Evolutionary conservation across 2,329 filamentous ascomycete species (phyloP).

Genomic region (Coniochaeta pulveracea): DNA sequence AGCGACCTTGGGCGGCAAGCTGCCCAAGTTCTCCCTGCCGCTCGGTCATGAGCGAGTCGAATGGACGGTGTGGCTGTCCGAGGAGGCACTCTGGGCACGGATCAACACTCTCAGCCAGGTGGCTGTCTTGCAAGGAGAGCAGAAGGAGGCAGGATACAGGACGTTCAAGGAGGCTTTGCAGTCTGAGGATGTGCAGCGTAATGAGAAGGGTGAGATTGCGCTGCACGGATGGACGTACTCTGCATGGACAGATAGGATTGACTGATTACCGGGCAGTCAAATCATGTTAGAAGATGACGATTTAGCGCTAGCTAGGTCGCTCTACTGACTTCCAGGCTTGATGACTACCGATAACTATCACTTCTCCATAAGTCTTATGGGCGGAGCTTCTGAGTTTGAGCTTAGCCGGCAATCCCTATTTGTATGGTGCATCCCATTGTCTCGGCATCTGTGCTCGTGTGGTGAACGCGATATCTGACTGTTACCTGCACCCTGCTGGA

Average conservation of each 20-base stretch:
- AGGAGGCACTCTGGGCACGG: slow-evolving; percentile 52
- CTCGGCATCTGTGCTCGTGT: too few species aligned
- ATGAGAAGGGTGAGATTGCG: slow-evolving; percentile 50
- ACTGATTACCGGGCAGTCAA: too few species aligned
- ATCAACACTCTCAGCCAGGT: slow-evolving; percentile 59
- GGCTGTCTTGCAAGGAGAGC: slow-evolving; percentile 41
- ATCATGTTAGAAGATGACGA: too few species aligned
- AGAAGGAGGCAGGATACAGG: slow-evolving; percentile 33
- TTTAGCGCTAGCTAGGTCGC: neutral
- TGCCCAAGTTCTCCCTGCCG: slow-evolving; percentile 46
- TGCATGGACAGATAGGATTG: slow-evolving; percentile 44
- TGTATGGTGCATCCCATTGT: too few species aligned
- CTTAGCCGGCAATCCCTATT: too few species aligned
- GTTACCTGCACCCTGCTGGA: too few species aligned
- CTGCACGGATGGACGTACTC: slow-evolving; percentile 54
- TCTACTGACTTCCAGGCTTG: too few species aligned
- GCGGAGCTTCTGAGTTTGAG: too few species aligned
- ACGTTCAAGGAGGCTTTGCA: slow-evolving; percentile 43
- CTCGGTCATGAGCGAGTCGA: slow-evolving; percentile 42
- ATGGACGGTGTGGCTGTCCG: slow-evolving; percentile 46
- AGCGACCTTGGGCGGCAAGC: slow-evolving; percentile 24
- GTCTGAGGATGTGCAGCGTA: slow-evolving; percentile 39
- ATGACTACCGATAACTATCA: too few species aligned
- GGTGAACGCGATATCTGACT: too few species aligned
- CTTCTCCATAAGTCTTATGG: too few species aligned